Evolutionary conservation across 2,329 filamentous ascomycete species (phyloP).

Genomic region (Sporothrix phasma): DNA sequence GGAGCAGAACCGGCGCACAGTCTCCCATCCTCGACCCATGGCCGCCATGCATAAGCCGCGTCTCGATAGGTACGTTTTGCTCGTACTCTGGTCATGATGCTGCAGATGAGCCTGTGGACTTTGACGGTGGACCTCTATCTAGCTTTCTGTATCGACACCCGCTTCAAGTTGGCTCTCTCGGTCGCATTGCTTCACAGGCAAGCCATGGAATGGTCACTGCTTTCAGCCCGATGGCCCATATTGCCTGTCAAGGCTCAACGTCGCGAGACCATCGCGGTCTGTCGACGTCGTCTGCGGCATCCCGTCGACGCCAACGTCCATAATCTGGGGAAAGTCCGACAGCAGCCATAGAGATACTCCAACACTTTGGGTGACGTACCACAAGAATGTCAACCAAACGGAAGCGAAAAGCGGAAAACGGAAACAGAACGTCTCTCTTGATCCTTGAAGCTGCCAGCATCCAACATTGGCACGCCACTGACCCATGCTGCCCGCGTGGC

Average conservation of each 20-base stretch:
- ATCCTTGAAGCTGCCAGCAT: neutral
- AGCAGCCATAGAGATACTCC: neutral
- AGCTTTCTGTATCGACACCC: neutral
- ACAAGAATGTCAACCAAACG: neutral
- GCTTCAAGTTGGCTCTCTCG: neutral
- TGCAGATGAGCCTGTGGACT: too few relatives aligned
- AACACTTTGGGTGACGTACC: neutral
- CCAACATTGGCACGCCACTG: neutral
- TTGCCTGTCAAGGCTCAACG: neutral
- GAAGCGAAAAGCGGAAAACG: neutral
- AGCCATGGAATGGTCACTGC: too few relatives aligned
- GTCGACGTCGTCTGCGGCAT: neutral
- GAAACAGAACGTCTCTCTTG: neutral
- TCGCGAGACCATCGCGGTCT: neutral
- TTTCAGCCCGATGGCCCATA: neutral
- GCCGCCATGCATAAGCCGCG: neutral
- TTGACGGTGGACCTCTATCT: neutral
- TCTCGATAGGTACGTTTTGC: neutral
- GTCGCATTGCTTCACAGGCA: too few relatives aligned
- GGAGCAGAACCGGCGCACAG: neutral
- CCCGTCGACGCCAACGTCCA: neutral
- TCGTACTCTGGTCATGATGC: neutral
- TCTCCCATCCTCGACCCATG: neutral
- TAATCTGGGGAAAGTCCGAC: conserved; percentile 4
- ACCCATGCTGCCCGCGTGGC: too few relatives aligned